Conservation (phyloP, 257 asterid genomes). For the Solanum habrochaites region DNA sequence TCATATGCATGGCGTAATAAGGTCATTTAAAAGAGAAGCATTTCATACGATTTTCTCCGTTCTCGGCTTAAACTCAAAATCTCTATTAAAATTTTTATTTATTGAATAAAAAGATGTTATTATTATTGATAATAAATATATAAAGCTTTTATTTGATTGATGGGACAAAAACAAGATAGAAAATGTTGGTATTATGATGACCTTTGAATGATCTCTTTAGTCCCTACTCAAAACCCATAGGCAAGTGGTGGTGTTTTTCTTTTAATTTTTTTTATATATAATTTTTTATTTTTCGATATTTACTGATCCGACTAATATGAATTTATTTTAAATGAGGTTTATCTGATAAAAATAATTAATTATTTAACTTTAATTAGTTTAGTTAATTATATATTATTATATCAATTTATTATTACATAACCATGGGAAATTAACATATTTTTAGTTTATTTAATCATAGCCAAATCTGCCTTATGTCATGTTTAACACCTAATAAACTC, state of each 20-base stretch:
- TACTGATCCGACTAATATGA: not conserved
- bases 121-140: not conserved
- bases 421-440: not conserved
- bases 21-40: not conserved
- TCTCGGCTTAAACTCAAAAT: fast-evolving
- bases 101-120: not conserved
- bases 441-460: not conserved
- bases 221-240: not conserved
- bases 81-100: not conserved
- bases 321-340: not conserved
- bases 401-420: not conserved
- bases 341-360: not conserved
- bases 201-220: not conserved
- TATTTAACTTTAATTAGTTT: not conserved
- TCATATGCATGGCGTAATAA: not conserved
- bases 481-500: not conserved
- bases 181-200: not conserved
- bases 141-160: not conserved
- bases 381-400: not conserved
- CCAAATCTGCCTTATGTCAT: not conserved
- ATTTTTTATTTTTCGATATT: fast-evolving
- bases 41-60: fast-evolving
- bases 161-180: not conserved
- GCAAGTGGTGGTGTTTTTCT: not conserved
- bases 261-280: not conserved